A percentile compares a stretch with the other conserved stretches of the same genome.
These are phyloP conservation scores for Aspergillus costaricaensis DNA, from an alignment of 2,329 filamentous ascomycete species.

Conservation along the genomic window DNA sequence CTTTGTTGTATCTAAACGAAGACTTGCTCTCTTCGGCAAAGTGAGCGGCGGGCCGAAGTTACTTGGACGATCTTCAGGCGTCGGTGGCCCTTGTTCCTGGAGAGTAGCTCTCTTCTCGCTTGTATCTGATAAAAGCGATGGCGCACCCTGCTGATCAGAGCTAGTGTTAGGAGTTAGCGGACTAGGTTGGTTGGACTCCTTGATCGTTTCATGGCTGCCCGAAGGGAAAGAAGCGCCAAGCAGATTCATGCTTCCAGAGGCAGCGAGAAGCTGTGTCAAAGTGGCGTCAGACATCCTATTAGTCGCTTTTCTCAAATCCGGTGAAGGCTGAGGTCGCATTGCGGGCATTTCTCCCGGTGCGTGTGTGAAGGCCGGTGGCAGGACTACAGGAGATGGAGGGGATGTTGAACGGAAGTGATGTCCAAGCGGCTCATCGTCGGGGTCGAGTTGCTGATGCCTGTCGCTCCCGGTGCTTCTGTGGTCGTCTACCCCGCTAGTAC, in stretches of 20 bases:
- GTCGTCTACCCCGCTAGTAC: constrained; percentile 32
- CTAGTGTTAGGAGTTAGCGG: constrained; percentile 40
- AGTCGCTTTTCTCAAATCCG: constrained; percentile 77
- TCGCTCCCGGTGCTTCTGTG: constrained; percentile 47
- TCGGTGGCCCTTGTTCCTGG: constrained; percentile 26
- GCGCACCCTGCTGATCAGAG: constrained; percentile 11
- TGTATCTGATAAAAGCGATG: constrained; percentile 6
- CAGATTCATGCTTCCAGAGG: constrained; percentile 56
- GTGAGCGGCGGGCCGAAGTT: constrained; percentile 10
- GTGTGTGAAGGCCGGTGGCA: constrained; percentile 79
- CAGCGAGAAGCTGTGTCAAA: constrained; percentile 74
- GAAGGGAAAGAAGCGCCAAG: constrained; percentile 38
- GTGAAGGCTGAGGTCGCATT: constrained; percentile 70
- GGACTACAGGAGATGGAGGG: constrained; percentile 73
- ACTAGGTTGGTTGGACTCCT: constrained; percentile 37
- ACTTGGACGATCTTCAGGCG: constrained; percentile 19
- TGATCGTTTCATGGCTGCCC: constrained; percentile 40
- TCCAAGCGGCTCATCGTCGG: constrained; percentile 32
- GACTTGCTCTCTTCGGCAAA: constrained; percentile 13
- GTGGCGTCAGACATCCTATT: constrained; percentile 82
- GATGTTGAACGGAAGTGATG: constrained; percentile 51
- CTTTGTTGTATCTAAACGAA: constrained; percentile 44
- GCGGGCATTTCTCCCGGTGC: constrained; percentile 69
- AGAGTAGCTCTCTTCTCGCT: constrained; percentile 25
- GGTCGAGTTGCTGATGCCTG: constrained; percentile 22